These are phyloP conservation scores for Euphorbia peplus DNA, from an alignment of 345 rosid species.

Conservation along the genomic window DNA sequence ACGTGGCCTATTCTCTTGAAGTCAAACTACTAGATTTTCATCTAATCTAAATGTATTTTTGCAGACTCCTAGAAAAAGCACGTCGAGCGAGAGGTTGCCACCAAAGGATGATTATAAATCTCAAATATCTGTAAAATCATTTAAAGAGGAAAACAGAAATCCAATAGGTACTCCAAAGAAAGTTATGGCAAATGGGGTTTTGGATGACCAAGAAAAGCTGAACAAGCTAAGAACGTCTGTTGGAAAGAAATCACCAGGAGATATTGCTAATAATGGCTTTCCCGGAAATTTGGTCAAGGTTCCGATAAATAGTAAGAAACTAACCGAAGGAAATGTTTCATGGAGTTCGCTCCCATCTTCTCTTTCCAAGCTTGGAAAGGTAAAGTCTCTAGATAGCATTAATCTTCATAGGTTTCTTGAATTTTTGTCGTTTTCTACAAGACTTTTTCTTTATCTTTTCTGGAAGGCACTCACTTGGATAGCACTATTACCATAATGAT, in stretches of 20 bases:
- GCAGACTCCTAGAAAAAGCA: constrained; percentile 80
- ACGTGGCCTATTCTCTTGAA: background rate
- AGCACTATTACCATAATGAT: background rate
- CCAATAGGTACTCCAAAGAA: constrained; percentile 49
- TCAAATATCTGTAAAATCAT: constrained; percentile 41
- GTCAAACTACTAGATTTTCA: background rate
- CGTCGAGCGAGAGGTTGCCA: constrained; percentile 57
- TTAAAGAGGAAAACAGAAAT: constrained; percentile 54
- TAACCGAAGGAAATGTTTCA: constrained; percentile 61
- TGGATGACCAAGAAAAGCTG: constrained; percentile 52
- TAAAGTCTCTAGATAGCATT: constrained; percentile 28
- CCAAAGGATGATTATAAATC: constrained; percentile 58
- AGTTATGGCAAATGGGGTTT: constrained; percentile 41
- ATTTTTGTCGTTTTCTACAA: background rate
- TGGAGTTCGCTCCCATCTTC: constrained; percentile 83
- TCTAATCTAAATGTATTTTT: constrained; percentile 18
- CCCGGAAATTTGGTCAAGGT: constrained; percentile 77
- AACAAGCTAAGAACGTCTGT: constrained; percentile 39
- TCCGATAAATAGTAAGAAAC: constrained; percentile 56
- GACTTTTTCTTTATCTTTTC: constrained; percentile 11
- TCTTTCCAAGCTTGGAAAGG: constrained; percentile 89
- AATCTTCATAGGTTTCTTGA: constrained; percentile 15
- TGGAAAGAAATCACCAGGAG: constrained; percentile 55
- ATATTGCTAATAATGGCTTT: constrained; percentile 45
- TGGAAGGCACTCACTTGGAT: background rate